Evolutionary conservation across 139 green algal species (phyloP), one percentile per base, ranked within the genome.

Genomic region (Chara braunii): DNA sequence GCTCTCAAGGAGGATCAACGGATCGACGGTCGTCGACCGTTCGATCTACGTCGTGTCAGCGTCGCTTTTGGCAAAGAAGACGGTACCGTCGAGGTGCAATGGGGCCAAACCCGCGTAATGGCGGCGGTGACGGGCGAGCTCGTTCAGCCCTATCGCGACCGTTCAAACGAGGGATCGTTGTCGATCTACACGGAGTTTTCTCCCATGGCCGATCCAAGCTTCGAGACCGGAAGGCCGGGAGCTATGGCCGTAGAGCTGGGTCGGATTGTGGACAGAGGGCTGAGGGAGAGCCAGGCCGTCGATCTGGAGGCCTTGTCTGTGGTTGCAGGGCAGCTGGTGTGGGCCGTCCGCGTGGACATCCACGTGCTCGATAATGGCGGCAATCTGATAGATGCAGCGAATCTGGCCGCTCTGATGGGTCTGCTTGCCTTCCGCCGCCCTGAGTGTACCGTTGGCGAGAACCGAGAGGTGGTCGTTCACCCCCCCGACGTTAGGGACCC

Each of bases 221-320:
- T 90, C 70, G 84, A 89, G 70, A 36, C 74, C 5, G 82, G 81
- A 1, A 37, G 73, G 3, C 77, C 73, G 1, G 60, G 70, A 14
- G 76, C 87, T 45, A 75, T 82, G 4, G 82, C 84, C 2, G 64
- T 85, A 1, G 83, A 94, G 75, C 52, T 96, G 24, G 81, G 62
- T 0, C 68, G 81, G 2, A 56, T 94, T 43, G 40, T 96, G 8
- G 89, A 96, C 61, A 57, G 85, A 0, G 79, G 60, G 1, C 71
- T 96, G 26, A 70, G 78, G 18, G 79, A 89, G 54, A 88, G 72
- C 63, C 67, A 81, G 8, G 89, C 89, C 2, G 64, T 96, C 33
- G 89, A 96, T 72, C 62, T 76, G 32, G 89, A 96, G 75, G 80
- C 90, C 22, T 78, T 96, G 53, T 93, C 85, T 68, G 86, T 96